These are phyloP conservation scores for Exophiala alcalophila DNA, from an alignment of 2,329 filamentous ascomycete genomes.

Conservation along the genomic window DNA sequence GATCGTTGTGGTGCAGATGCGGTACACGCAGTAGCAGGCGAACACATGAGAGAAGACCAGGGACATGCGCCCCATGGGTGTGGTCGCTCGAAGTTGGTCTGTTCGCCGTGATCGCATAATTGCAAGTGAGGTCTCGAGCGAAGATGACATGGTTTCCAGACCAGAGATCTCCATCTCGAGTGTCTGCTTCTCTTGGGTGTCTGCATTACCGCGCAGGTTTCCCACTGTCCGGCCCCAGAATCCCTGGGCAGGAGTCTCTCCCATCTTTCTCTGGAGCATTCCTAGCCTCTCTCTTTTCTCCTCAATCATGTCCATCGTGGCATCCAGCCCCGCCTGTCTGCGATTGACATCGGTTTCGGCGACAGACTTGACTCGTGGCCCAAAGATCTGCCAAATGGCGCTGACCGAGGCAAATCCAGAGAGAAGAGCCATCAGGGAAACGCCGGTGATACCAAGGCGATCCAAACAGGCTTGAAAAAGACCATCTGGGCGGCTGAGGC, in stretches of 20 bases:
- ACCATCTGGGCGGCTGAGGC: constrained; percentile 38
- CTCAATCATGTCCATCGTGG: constrained; percentile 73
- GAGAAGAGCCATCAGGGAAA: constrained; percentile 81
- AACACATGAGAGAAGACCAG: constrained; percentile 66
- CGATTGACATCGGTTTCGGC: constrained; percentile 71
- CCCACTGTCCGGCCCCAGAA: constrained; percentile 73
- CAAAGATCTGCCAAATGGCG: constrained; percentile 80
- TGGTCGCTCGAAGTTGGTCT: constrained; percentile 65
- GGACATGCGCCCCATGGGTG: constrained; percentile 62
- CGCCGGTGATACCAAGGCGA: constrained; percentile 78
- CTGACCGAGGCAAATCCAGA: constrained; percentile 88
- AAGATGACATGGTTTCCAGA: constrained; percentile 74
- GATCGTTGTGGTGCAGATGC: constrained; percentile 68
- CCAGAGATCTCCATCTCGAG: constrained; percentile 75
- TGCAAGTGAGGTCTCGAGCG: constrained; percentile 63
- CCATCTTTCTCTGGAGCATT: constrained; percentile 63
- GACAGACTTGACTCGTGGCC: constrained; percentile 61
- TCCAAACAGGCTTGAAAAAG: constrained; percentile 58
- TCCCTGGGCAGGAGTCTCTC: constrained; percentile 49
- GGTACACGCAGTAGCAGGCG: constrained; percentile 79
- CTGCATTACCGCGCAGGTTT: constrained; percentile 53
- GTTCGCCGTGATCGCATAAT: constrained; percentile 62
- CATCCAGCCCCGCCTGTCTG: constrained; percentile 74
- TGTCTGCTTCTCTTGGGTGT: constrained; percentile 51
- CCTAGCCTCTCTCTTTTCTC: constrained; percentile 68